Conservation (phyloP, 352 stramenopile genomes). For the Phytophthora fragariae region DNA sequence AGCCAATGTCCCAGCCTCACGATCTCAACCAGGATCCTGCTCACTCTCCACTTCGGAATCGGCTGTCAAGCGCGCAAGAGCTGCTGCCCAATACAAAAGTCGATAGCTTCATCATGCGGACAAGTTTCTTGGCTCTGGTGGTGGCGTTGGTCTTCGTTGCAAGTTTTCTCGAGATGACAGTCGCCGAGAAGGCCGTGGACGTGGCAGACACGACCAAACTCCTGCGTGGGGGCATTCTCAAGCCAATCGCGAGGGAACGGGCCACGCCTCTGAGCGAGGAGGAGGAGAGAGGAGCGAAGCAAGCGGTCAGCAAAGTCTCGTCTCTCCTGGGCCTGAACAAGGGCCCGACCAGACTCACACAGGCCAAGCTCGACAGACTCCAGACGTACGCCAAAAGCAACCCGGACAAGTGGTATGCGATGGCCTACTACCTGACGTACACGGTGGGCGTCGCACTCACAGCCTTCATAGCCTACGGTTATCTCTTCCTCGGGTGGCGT, state of each 20-base stretch:
- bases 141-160: conserved; percentile 6
- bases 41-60: conserved; percentile 18
- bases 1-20: conserved; percentile 12
- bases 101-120: conserved; percentile 9
- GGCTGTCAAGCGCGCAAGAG: conserved; percentile 3
- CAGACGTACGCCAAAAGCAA: conserved; percentile 20
- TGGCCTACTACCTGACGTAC: conserved; percentile 18
- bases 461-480: conserved; percentile 1
- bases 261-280: neutral
- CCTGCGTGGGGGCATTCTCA: conserved; percentile 5
- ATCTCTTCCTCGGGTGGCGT: conserved; percentile 22
- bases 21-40: conserved; percentile 13
- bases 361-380: conserved; percentile 8
- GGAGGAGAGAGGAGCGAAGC: conserved; percentile 18
- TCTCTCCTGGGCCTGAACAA: conserved; percentile 13
- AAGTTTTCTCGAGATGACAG: neutral
- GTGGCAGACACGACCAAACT: neutral
- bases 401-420: conserved; percentile 23
- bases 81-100: neutral
- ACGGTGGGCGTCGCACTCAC: conserved; percentile 11
- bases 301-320: conserved; percentile 14
- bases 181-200: conserved; percentile 10
- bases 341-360: conserved; percentile 16
- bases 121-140: conserved; percentile 3
- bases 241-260: neutral